Conservation (phyloP, 495 filamentous ascomycete genomes). For the Haplographium delicatum region DNA sequence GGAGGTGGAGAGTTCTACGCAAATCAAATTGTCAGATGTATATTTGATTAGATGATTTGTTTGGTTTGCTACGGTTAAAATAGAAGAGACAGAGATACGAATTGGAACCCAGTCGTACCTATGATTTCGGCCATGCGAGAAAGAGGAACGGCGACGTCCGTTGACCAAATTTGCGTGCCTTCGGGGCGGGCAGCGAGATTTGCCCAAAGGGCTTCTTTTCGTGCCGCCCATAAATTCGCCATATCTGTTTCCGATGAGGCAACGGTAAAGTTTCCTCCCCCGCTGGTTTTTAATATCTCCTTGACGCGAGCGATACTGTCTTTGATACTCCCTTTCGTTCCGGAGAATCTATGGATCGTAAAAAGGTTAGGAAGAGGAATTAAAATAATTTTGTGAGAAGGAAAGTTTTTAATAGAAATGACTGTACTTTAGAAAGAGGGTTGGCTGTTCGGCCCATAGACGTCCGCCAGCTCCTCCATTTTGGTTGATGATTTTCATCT, state of each 20-base stretch:
- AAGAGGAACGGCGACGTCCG: conserved; percentile 84
- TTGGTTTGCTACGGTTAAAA: too few species aligned
- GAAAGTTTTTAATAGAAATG: too few species aligned
- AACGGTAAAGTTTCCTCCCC: conserved; percentile 65
- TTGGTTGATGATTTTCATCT: conserved; percentile 71
- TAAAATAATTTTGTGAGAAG: too few species aligned
- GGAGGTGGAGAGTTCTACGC: too few species aligned
- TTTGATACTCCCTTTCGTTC: conserved; percentile 58
- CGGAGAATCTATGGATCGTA: conserved; percentile 52
- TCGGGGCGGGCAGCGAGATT: conserved; percentile 61
- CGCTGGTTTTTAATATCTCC: conserved; percentile 51
- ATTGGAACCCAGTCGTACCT: too few species aligned
- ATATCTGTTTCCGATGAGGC: conserved; percentile 59
- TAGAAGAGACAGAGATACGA: too few species aligned
- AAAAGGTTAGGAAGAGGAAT: too few species aligned
- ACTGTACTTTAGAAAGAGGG: conserved; percentile 79
- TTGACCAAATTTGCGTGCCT: conserved; percentile 59
- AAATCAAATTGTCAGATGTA: too few species aligned
- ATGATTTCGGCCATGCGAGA: conserved; percentile 84
- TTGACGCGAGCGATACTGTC: conserved; percentile 63
- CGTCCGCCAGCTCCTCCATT: conserved; percentile 57
- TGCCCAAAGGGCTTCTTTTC: conserved; percentile 70
- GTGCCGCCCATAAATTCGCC: conserved; percentile 65
- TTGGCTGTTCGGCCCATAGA: conserved; percentile 68
- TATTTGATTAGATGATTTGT: too few species aligned